phyloP scores from a whole-genome alignment of 768 basidiomycete species.

The Boletus tylopilopsis region DNA sequence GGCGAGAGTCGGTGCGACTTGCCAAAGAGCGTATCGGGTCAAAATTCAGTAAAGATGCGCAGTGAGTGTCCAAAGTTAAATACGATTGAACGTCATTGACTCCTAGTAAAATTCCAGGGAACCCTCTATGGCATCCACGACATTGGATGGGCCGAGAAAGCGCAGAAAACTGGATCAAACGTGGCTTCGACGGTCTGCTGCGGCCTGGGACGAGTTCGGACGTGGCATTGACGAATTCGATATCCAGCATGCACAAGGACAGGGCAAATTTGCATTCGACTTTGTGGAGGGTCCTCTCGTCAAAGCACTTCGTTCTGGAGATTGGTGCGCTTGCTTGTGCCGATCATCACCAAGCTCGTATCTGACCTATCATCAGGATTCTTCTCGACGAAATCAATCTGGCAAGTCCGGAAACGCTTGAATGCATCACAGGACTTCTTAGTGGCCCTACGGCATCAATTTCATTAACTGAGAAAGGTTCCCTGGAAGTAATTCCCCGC shows the following conservation, averaged over 20 bases:
- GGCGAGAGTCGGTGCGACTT: conserved; percentile 72
- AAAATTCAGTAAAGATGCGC: conserved; percentile 28
- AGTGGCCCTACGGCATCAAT: conserved; percentile 85
- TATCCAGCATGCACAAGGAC: conserved; percentile 80
- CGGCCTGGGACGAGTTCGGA: conserved; percentile 66
- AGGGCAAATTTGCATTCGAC: conserved; percentile 87
- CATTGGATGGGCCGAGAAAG: conserved; percentile 57
- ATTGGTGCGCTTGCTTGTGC: conserved; percentile 63
- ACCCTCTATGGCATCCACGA: conserved; percentile 27
- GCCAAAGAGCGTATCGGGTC: conserved; percentile 60
- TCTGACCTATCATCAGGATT: conserved; percentile 52
- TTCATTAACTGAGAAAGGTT: conserved; percentile 89
- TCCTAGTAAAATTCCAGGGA: conserved; percentile 12
- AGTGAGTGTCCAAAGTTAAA: conserved; percentile 15
- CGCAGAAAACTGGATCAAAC: conserved; percentile 58
- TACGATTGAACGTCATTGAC: background rate
- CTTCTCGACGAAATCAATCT: conserved; percentile 96
- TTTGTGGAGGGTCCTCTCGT: conserved; percentile 97
- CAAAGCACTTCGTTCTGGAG: conserved; percentile 79
- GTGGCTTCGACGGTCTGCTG: conserved; percentile 41
- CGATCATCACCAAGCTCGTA: background rate
- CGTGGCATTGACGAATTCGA: conserved; percentile 76
- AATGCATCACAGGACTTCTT: conserved; percentile 85
- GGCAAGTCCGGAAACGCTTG: conserved; percentile 90
- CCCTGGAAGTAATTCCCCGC: conserved; percentile 82